Evolutionary conservation across 139 green algal genomes (phyloP), one percentile per base, ranked within the genome.

Genomic region (Chlamydomonas eustigma): DNA sequence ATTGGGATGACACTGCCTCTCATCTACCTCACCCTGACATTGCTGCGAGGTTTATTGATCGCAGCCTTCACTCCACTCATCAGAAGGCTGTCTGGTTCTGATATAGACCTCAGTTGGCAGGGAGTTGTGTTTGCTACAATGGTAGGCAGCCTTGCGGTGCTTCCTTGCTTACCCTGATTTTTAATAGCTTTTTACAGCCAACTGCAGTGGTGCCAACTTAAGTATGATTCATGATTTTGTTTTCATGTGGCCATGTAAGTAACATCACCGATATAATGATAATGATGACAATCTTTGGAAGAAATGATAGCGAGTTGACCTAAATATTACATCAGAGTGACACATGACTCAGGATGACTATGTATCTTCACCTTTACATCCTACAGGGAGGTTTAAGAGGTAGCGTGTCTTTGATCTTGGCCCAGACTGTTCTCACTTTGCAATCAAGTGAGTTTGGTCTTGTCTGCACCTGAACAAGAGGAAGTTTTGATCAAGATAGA

Each of bases 111-210:
- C 69, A 39, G 70, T 66, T 79, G 71, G 74, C 63, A 74, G 22
- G 89, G 91, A 32, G 76, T 93, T 34, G 2, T 91, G 0, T 95
- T 97, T 76, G 81, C 80, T 5, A 87, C 85, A 0, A 75, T 86
- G 34, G 76, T 70, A 28, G 18, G 63, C 5, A 31, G 25, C 5
- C n/a, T n/a, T n/a, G n/a, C n/a, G n/a, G n/a, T n/a, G n/a, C n/a
- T n/a, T n/a, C n/a, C n/a, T n/a, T n/a, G n/a, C n/a, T n/a, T n/a
- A n/a, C n/a, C n/a, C n/a, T n/a, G n/a, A n/a, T n/a, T n/a, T n/a
- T n/a, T n/a, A n/a, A n/a, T n/a, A n/a, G n/a, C n/a, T n/a, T n/a
- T n/a, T n/a, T n/a, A n/a, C n/a, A n/a, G n/a, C n/a, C n/a, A n/a
- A n/a, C n/a, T n/a, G n/a, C n/a, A n/a, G n/a, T n/a, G n/a, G n/a